Evolutionary conservation across 805 yeast genomes (phyloP).

Genomic region (Lipomyces sp.): DNA sequence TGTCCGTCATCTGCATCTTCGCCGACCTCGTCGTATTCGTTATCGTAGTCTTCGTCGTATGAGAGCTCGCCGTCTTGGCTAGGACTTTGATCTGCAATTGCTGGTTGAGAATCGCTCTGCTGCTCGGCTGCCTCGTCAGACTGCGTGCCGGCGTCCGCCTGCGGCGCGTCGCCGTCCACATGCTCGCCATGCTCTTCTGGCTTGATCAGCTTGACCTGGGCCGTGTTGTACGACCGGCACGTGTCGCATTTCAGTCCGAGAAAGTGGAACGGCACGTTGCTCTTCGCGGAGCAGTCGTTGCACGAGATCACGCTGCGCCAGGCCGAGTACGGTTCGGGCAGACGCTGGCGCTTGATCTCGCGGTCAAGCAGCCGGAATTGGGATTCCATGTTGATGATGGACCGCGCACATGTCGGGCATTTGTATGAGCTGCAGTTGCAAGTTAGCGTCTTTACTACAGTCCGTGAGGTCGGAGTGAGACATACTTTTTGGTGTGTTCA

Average conservation of each 20-base stretch:
- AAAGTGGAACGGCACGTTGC: constrained; percentile 72
- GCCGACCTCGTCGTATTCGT: too few species aligned
- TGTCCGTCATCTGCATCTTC: too few species aligned
- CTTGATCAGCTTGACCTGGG: constrained; percentile 64
- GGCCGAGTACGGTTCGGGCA: constrained; percentile 73
- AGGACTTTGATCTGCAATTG: too few species aligned
- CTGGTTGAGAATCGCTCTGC: too few species aligned
- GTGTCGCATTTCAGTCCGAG: constrained; percentile 84
- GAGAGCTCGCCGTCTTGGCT: too few species aligned
- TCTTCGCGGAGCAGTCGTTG: constrained; percentile 83
- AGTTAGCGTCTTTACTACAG: too few species aligned
- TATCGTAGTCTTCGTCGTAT: too few species aligned
- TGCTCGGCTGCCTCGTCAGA: too few species aligned
- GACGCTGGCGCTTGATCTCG: constrained; percentile 69
- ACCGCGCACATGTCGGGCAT: constrained; percentile 86
- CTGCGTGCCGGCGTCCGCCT: too few species aligned
- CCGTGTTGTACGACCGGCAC: constrained; percentile 84
- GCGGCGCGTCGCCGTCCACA: too few species aligned
- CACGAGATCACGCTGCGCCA: constrained; percentile 78
- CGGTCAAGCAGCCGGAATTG: constrained; percentile 82
- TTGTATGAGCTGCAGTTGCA: constrained; percentile 70
- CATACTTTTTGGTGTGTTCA: constrained; percentile 56
- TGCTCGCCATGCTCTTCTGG: constrained; percentile 46
- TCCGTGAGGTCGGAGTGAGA: not conserved
- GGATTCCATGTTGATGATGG: constrained; percentile 82